Base-by-base conservation (phyloP, 2,329 filamentous ascomycete species). In the Colletotrichum viniferum region DNA sequence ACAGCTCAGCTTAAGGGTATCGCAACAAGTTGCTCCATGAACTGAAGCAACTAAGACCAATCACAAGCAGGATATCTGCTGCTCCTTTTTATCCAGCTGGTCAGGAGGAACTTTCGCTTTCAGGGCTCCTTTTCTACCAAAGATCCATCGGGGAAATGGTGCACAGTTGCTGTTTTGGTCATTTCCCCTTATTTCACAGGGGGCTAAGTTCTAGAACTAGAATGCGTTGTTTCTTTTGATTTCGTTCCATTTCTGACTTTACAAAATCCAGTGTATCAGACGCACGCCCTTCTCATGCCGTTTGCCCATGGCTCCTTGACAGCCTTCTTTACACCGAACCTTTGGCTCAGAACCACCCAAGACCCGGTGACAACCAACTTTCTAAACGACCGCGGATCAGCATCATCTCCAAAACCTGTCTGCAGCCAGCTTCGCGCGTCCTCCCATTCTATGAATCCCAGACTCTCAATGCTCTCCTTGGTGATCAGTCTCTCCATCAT, bases 391-490 rank as follows among this genome's bases (percentile, higher is more conserved):
- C 66, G 67, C 3, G 77, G 65, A 32, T 86, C 82, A 5, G 81
- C 80, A 3, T 80, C 79, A 3, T 84, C 81, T 2, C 80, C 80
- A 72, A 89, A 89, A 2, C 82, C 87, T 28, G 66, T 76, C n/a
- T 64, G 21, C 8, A 76, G 58, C 73, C 73, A 76, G 18, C 79
- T 77, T 18, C 88, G 77, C n/a, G 83, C 77, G 4, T 80, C 76
- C 70, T 84, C 69, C 80, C 83, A 88, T 26, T 86, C 80, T 5
- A 87, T 73, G 71, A 88, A 88, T 0, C 86, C 85, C 10, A 88
- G 77, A 3, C 78, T 73, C 14, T 83, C 80, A 7, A 88, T 80
- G 56, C 82, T 83, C 12, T 84, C 81, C 24, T 80, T 62, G 0
- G 85, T 86, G 16, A 86, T 77, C 2, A 87, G 76, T 6, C 73